phyloP scores from a whole-genome alignment of 805 yeast species.

The Yamadazyma endophytica region DNA sequence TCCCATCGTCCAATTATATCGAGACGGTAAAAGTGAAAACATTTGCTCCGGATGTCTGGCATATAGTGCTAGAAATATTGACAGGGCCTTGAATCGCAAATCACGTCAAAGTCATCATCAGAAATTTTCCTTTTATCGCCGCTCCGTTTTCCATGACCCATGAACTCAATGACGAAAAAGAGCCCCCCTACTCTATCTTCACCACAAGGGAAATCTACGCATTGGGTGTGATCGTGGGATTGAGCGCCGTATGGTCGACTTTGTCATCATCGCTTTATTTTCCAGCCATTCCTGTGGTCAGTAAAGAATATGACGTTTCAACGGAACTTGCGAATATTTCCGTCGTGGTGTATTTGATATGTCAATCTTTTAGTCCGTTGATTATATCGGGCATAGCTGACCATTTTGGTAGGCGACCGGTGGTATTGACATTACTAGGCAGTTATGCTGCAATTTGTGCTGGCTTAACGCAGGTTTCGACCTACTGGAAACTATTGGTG shows the following conservation, averaged over 20 bases:
- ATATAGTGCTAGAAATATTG: slow-evolving; percentile 60
- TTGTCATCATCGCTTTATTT: slow-evolving; percentile 71
- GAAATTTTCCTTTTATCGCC: neutral
- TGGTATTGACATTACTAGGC: slow-evolving; percentile 47
- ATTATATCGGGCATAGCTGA: slow-evolving; percentile 66
- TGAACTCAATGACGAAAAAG: too few relatives aligned
- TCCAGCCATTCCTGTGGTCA: slow-evolving; percentile 63
- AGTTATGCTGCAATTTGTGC: slow-evolving; percentile 55
- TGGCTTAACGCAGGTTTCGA: slow-evolving; percentile 55
- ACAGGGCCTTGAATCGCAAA: too few relatives aligned
- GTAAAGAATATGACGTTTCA: slow-evolving; percentile 47
- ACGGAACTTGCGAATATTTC: slow-evolving; percentile 61
- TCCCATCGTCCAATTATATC: slow-evolving; percentile 1
- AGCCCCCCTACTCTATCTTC: slow-evolving; percentile 29
- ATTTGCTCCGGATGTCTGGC: slow-evolving; percentile 86
- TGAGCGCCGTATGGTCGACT: slow-evolving; percentile 58
- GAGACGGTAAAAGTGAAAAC: slow-evolving; percentile 56
- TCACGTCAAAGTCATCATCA: neutral
- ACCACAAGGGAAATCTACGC: slow-evolving; percentile 34
- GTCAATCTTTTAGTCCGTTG: slow-evolving; percentile 73
- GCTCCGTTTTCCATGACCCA: too few relatives aligned
- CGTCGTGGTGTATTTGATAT: slow-evolving; percentile 66
- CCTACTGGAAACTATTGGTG: slow-evolving; percentile 54
- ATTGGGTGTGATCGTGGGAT: slow-evolving; percentile 37
- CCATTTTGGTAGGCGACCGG: slow-evolving; percentile 64